Conservation (phyloP, 1,139 yeast genomes). For the Debaryomyces coudertii region DNA sequence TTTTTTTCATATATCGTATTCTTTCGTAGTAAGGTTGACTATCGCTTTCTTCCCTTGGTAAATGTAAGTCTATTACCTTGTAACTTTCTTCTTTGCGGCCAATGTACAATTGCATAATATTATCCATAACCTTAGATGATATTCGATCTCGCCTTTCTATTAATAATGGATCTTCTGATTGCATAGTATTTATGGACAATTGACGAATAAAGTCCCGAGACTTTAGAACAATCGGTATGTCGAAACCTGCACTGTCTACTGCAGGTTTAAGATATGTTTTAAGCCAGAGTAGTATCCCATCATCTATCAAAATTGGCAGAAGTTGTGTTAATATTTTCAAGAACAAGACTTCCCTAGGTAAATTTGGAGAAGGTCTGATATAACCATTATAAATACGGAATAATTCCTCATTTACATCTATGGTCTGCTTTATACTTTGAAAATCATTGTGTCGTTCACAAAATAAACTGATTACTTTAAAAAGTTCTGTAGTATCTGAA, state of each 20-base stretch:
- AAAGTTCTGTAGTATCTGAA: constrained; percentile 19
- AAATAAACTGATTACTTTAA: constrained; percentile 26
- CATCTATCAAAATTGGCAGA: constrained; percentile 42
- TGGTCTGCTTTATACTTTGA: constrained; percentile 35
- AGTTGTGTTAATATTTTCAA: constrained; percentile 45
- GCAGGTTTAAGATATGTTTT: constrained; percentile 56
- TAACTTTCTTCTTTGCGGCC: constrained; percentile 23
- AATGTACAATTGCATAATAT: constrained; percentile 35
- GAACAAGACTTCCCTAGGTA: constrained; percentile 47
- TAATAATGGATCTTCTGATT: constrained; percentile 33
- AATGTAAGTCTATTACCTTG: constrained; percentile 23
- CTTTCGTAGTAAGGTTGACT: constrained; percentile 50
- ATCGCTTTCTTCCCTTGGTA: constrained; percentile 23
- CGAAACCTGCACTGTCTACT: constrained; percentile 62
- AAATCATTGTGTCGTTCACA: constrained; percentile 45
- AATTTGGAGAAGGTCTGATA: constrained; percentile 34
- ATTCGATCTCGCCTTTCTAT: constrained; percentile 24
- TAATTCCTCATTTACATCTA: constrained; percentile 53
- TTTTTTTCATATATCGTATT: constrained; percentile 48
- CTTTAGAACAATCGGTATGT: constrained; percentile 41
- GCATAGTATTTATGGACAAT: constrained; percentile 29
- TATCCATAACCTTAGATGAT: constrained; percentile 30
- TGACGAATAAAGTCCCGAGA: constrained; percentile 45
- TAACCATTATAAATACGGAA: constrained; percentile 44
- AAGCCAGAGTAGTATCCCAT: constrained; percentile 55